Percentiles rank a stretch among this genome's conserved stretches.
Evolutionary conservation across 805 yeast species (phyloP).

Genomic region (Kazachstania bromeliacearum): DNA sequence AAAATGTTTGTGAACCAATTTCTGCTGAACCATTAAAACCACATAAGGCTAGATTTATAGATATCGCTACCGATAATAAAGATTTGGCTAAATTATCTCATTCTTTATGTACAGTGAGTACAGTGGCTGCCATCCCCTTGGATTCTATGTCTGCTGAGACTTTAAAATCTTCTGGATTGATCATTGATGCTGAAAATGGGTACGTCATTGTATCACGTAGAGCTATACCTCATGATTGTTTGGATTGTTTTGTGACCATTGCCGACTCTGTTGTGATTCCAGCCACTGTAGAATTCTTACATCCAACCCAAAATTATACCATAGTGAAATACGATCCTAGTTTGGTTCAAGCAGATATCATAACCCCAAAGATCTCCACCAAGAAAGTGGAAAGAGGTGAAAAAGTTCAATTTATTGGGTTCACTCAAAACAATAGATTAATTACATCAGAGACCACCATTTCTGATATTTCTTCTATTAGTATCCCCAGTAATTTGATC

Average conservation of each 20-base stretch:
- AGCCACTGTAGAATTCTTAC: constrained; percentile 71
- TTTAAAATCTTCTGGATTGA: constrained; percentile 63
- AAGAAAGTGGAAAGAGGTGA: constrained; percentile 64
- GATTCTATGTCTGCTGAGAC: constrained; percentile 65
- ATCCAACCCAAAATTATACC: constrained; percentile 82
- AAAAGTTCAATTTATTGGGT: constrained; percentile 69
- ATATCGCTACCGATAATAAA: constrained; percentile 49
- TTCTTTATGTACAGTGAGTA: constrained; percentile 63
- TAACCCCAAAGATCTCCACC: constrained; percentile 53
- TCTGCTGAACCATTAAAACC: constrained; percentile 45
- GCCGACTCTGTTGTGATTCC: constrained; percentile 81
- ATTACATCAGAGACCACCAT: constrained; percentile 68
- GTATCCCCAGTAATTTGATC: constrained; percentile 56
- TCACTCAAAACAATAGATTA: constrained; percentile 57
- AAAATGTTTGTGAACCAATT: constrained; percentile 43
- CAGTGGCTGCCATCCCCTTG: constrained; percentile 56
- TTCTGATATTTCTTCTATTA: constrained; percentile 65
- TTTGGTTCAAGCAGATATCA: constrained; percentile 60
- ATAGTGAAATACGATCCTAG: constrained; percentile 73
- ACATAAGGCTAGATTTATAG: constrained; percentile 59
- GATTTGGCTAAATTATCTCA: constrained; percentile 48
- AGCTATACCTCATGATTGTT: constrained; percentile 69
- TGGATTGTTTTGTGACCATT: constrained; percentile 64
- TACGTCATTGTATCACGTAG: constrained; percentile 70
- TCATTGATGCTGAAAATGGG: constrained; percentile 73